Percentiles rank a stretch among this genome's conserved stretches.
Evolutionary conservation across 345 rosid species (phyloP).

Genomic region (Barbarea vulgaris): DNA sequence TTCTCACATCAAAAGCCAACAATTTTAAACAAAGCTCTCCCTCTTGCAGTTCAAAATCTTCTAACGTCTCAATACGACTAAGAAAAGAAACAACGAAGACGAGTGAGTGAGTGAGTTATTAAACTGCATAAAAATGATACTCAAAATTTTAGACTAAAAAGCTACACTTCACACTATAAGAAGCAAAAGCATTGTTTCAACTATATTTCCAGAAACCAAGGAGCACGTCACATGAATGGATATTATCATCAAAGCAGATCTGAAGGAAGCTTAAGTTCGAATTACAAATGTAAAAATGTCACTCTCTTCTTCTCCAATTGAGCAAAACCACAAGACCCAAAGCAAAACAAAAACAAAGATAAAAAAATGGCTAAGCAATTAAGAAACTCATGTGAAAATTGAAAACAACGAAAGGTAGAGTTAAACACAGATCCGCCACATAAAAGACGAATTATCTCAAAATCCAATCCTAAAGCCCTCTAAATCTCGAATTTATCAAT

Average conservation of each 20-base stretch:
- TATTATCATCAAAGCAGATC: conserved; percentile 20
- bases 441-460: conserved; percentile 30
- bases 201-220: background rate
- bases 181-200: conserved; percentile 3
- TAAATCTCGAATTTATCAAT: conserved; percentile 41
- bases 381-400: conserved; percentile 13
- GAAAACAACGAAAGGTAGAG: conserved; percentile 30
- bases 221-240: conserved; percentile 1
- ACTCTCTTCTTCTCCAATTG: conserved; percentile 1
- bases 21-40: conserved; percentile 5
- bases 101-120: conserved; percentile 9
- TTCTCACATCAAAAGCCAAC: conserved; percentile 59
- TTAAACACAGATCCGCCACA: conserved; percentile 59
- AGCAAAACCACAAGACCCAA: background rate
- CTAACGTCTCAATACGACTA: conserved; percentile 34
- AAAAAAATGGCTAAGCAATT: conserved; percentile 26
- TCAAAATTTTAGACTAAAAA: background rate
- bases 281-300: background rate
- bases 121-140: conserved; percentile 23
- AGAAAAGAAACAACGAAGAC: background rate
- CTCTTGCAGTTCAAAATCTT: conserved; percentile 6
- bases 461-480: conserved; percentile 47
- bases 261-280: background rate
- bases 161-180: conserved; percentile 9
- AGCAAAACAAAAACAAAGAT: background rate